A percentile compares a stretch with the other conserved stretches of the same genome.
Evolutionary conservation across 306 rosid genomes (phyloP).

Genomic region (Castanopsis chinensis): DNA sequence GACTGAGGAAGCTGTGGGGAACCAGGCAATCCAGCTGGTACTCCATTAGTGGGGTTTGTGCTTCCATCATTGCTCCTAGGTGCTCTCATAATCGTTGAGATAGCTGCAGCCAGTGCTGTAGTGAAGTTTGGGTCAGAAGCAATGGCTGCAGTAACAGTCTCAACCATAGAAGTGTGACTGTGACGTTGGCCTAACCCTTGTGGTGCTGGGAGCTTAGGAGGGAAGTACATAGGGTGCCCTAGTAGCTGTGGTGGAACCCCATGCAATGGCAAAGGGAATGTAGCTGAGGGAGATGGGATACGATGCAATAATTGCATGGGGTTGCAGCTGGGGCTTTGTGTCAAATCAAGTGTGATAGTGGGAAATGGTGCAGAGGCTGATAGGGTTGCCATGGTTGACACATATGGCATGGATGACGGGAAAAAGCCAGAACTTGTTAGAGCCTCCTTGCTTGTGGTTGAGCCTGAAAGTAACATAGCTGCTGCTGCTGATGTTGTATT

Average conservation of each 20-base stretch:
- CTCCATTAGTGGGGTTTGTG: not conserved
- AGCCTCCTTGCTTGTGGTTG: slow-evolving; percentile 28
- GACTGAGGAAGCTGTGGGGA: slow-evolving; percentile 52
- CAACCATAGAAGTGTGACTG: slow-evolving; percentile 25
- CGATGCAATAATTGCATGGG: slow-evolving; percentile 23
- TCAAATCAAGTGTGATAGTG: slow-evolving; percentile 47
- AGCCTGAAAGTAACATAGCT: slow-evolving; percentile 40
- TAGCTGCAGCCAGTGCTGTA: slow-evolving; percentile 52
- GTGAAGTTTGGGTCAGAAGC: slow-evolving; percentile 57
- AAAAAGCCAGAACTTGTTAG: slow-evolving; percentile 23
- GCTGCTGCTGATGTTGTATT: slow-evolving; percentile 56
- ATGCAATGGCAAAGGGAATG: slow-evolving; percentile 37
- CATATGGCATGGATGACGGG: slow-evolving; percentile 29
- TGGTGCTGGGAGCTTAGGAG: slow-evolving; percentile 22
- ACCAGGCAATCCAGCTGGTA: not conserved
- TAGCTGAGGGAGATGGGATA: not conserved
- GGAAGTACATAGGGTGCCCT: slow-evolving; percentile 33
- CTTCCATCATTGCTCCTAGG: slow-evolving; percentile 2
- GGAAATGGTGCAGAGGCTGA: slow-evolving; percentile 56
- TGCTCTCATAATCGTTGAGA: slow-evolving; percentile 41
- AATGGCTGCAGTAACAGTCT: slow-evolving; percentile 44
- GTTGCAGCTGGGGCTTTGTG: slow-evolving; percentile 19
- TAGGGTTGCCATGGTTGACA: slow-evolving; percentile 41
- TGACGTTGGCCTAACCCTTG: slow-evolving; percentile 12
- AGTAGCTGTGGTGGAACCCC: slow-evolving; percentile 9